Evolutionary conservation across 108 stramenopile genomes (phyloP).

Genomic region (Nitzschia inconspicua): DNA sequence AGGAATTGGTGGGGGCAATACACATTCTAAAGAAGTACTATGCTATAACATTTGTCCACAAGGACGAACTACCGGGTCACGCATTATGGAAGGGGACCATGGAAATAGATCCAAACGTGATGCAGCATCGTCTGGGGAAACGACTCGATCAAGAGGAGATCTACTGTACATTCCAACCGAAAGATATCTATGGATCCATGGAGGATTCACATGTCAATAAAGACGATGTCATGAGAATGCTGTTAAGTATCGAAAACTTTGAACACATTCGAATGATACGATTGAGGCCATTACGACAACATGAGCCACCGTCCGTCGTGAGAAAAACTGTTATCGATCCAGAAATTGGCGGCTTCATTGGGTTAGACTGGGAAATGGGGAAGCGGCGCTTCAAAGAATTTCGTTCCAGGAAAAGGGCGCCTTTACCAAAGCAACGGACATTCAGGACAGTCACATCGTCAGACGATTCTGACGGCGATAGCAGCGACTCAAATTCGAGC

Average conservation of each 20-base stretch:
- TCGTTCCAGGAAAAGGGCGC: neutral
- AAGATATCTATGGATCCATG: conserved; percentile 47
- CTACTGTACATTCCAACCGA: conserved; percentile 66
- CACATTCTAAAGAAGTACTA: conserved; percentile 48
- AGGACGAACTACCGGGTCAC: conserved; percentile 54
- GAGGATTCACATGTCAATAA: conserved; percentile 53
- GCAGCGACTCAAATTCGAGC: neutral
- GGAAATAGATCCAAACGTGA: conserved; percentile 51
- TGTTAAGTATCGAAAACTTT: conserved; percentile 47
- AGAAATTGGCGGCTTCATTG: conserved; percentile 30
- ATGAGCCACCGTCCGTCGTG: conserved; percentile 17
- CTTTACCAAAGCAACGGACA: neutral
- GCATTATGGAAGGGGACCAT: conserved; percentile 75
- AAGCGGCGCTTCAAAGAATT: neutral
- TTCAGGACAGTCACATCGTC: neutral
- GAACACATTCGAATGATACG: conserved; percentile 57
- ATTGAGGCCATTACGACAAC: conserved; percentile 32
- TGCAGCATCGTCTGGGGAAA: conserved; percentile 69
- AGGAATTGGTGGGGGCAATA: conserved; percentile 47
- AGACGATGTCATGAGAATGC: conserved; percentile 41
- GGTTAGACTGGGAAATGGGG: conserved; percentile 19
- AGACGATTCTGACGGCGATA: neutral
- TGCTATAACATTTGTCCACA: conserved; percentile 63
- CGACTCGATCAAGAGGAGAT: conserved; percentile 70
- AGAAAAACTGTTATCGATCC: neutral